Evolutionary conservation across 1,139 yeast genomes (phyloP).

Genomic region (Candida pseudoviswanathii): DNA sequence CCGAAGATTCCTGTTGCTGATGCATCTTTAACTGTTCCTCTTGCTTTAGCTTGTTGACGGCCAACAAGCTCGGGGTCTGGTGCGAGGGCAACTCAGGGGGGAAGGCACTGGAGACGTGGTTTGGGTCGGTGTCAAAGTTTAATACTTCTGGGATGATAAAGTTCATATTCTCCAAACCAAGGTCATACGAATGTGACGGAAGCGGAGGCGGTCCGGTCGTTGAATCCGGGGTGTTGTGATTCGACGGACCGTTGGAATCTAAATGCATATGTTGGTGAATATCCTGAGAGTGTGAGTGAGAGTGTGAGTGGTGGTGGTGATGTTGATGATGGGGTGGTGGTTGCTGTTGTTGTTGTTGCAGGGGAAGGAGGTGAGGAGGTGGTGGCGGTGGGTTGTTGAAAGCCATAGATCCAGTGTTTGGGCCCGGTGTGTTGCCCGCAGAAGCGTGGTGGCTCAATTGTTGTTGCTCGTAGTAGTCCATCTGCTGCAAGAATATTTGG

Average conservation of each 20-base stretch:
- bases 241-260: constrained; percentile 8
- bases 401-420: constrained; percentile 9
- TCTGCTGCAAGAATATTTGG: constrained; percentile 27
- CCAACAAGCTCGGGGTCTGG: constrained; percentile 30
- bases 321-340: constrained; percentile 16
- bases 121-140: constrained; percentile 19
- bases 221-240: constrained; percentile 11
- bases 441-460: constrained; percentile 13
- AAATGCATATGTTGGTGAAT: constrained; percentile 7
- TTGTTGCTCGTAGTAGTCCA: constrained; percentile 26
- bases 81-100: constrained; percentile 33
- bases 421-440: constrained; percentile 18
- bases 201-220: constrained; percentile 12
- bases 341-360: constrained; percentile 13
- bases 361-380: not conserved
- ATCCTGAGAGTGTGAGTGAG: constrained; percentile 8
- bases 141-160: constrained; percentile 34
- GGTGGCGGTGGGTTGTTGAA: not conserved
- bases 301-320: constrained; percentile 14
- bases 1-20: constrained; percentile 22
- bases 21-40: constrained; percentile 3
- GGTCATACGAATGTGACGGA: constrained; percentile 21
- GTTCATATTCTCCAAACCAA: constrained; percentile 29
- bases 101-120: constrained; percentile 32
- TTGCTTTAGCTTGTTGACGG: constrained; percentile 21